A percentile compares a stretch with the other conserved stretches of the same genome.
These are phyloP conservation scores for Penicillium egyptiacum DNA, from an alignment of 495 filamentous ascomycete species.

Conservation along the genomic window DNA sequence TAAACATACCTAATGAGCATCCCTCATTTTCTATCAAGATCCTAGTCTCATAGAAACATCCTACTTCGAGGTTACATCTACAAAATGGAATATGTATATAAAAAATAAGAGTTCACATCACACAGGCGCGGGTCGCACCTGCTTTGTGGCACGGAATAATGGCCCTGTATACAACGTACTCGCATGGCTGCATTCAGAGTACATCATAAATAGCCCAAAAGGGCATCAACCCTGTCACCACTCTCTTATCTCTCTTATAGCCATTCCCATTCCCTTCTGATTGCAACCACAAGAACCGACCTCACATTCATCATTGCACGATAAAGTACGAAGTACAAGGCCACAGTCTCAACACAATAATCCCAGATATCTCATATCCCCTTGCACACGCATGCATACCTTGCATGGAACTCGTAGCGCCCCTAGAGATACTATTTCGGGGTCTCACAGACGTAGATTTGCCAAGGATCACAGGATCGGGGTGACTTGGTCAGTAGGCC, in stretches of 20 bases:
- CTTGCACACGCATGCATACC: constrained; percentile 6
- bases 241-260: neutral
- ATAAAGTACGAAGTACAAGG: neutral
- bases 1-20: neutral
- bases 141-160: constrained; percentile 6
- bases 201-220: neutral
- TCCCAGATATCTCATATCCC: neutral
- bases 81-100: neutral
- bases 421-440: neutral
- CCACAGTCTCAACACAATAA: neutral
- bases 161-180: constrained; percentile 1
- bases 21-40: neutral
- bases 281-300: neutral
- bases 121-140: constrained; percentile 11
- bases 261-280: neutral
- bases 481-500: constrained; percentile 1
- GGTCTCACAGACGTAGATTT: neutral
- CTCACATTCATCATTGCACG: constrained; percentile 1
- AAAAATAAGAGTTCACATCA: neutral
- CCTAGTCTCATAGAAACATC: neutral
- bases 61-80: constrained; percentile 1
- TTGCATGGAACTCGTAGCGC: neutral
- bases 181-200: constrained; percentile 1
- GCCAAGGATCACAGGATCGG: neutral
- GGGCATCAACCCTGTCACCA: neutral